Percentiles rank a stretch among this genome's conserved stretches.
Evolutionary conservation across 2,329 filamentous ascomycete genomes (phyloP).

Genomic region (Penicillium sp.): DNA sequence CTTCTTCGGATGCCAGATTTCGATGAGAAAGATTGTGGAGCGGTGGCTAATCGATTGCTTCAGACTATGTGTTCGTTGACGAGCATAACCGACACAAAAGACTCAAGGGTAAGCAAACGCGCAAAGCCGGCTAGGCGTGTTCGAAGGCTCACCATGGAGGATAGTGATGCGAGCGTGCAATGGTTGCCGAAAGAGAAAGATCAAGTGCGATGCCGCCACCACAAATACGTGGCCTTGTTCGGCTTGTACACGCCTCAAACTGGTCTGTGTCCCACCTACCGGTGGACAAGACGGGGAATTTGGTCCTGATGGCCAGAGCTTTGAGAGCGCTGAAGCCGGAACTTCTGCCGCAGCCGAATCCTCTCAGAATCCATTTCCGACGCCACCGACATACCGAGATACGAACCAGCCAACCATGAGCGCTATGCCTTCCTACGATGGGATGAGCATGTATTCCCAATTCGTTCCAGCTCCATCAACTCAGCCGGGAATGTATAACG

Average conservation of each 20-base stretch:
- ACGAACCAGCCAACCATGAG: constrained; percentile 49
- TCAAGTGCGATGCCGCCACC: constrained; percentile 95
- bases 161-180: constrained; percentile 95
- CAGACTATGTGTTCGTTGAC: constrained; percentile 98
- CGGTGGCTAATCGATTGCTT: constrained; percentile 9
- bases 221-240: constrained; percentile 98
- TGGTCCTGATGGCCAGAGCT: constrained; percentile 23
- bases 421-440: constrained; percentile 42
- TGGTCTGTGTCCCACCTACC: constrained; percentile 86
- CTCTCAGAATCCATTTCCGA: constrained; percentile 49
- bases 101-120: constrained; percentile 65
- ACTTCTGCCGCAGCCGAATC: constrained; percentile 42
- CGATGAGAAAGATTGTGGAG: no score
- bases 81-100: constrained; percentile 98
- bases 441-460: constrained; percentile 38
- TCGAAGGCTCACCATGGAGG: constrained; percentile 9
- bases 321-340: constrained; percentile 24
- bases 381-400: constrained; percentile 43
- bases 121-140: not conserved
- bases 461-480: constrained; percentile 30
- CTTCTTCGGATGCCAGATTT: no score
- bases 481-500: constrained; percentile 29
- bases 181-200: constrained; percentile 89
- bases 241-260: constrained; percentile 83
- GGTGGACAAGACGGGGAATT: constrained; percentile 63